A percentile compares a stretch with the other conserved stretches of the same genome.
These are phyloP conservation scores for Zygoascus meyerae DNA, from an alignment of 1,139 yeast species.

Conservation along the genomic window DNA sequence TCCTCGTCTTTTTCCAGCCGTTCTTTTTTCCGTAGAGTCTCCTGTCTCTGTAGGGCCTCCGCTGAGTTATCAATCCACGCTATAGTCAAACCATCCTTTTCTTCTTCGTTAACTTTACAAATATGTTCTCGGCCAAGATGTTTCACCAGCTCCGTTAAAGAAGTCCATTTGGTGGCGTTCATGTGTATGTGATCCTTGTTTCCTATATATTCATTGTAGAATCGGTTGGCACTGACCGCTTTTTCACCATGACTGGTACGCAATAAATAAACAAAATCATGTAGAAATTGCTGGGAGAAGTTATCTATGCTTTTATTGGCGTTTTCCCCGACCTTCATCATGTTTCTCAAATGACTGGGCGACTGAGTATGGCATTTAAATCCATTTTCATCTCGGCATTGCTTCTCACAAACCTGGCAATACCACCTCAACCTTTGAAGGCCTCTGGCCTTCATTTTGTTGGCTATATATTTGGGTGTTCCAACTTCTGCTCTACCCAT, in stretches of 20 bases:
- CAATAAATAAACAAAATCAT: conserved; percentile 60
- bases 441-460: conserved; percentile 75
- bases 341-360: conserved; percentile 63
- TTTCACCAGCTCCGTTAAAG: conserved; percentile 65
- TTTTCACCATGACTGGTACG: conserved; percentile 76
- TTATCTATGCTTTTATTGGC: conserved; percentile 49
- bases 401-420: conserved; percentile 89
- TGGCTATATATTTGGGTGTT: conserved; percentile 74
- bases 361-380: conserved; percentile 80
- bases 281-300: conserved; percentile 55
- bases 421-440: conserved; percentile 80
- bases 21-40: conserved; percentile 35
- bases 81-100: conserved; percentile 38
- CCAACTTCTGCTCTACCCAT: conserved; percentile 69
- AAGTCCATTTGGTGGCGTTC: conserved; percentile 80
- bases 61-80: conserved; percentile 51
- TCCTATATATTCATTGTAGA: conserved; percentile 76
- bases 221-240: conserved; percentile 69
- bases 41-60: conserved; percentile 38
- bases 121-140: conserved; percentile 55
- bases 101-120: conserved; percentile 47
- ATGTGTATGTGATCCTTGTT: conserved; percentile 82
- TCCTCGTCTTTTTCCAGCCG: conserved; percentile 42
- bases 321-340: conserved; percentile 38
- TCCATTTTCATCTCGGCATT: conserved; percentile 94